Percentiles rank a stretch among this genome's conserved stretches.
Conservation (phyloP, 2,329 filamentous ascomycete species). For the Hypoxylon sp. region DNA sequence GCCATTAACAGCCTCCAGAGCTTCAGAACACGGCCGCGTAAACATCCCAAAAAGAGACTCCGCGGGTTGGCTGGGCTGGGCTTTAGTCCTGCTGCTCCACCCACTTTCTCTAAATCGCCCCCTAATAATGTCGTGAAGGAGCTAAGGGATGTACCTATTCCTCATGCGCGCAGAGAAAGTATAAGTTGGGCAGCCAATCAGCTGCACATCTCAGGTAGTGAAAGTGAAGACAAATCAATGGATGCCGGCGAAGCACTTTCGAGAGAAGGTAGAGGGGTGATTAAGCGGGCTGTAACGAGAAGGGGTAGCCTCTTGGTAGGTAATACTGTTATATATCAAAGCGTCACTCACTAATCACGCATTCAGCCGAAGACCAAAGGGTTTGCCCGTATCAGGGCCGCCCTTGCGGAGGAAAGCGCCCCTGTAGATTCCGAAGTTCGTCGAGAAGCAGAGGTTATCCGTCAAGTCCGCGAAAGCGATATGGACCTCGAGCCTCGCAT, state of each 20-base stretch:
- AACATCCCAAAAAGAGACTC: conserved; percentile 71
- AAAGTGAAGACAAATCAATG: conserved; percentile 79
- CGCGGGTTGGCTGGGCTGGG: conserved; percentile 66
- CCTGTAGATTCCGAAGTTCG: conserved; percentile 91
- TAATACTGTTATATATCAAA: conserved; percentile 35
- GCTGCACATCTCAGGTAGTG: conserved; percentile 84
- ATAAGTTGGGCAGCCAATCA: conserved; percentile 93
- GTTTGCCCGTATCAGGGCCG: conserved; percentile 92
- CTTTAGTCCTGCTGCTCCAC: conserved; percentile 62
- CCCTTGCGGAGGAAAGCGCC: conserved; percentile 87
- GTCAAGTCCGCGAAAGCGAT: conserved; percentile 93
- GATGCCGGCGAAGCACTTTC: conserved; percentile 63
- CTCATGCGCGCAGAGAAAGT: conserved; percentile 82
- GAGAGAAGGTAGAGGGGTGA: conserved; percentile 77
- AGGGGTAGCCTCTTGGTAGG: conserved; percentile 89
- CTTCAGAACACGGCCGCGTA: conserved; percentile 82
- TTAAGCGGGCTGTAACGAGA: conserved; percentile 85
- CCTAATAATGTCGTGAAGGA: conserved; percentile 64
- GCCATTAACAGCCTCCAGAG: conserved; percentile 84
- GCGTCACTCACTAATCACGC: conserved; percentile 50
- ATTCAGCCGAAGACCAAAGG: conserved; percentile 92
- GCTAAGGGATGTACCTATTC: conserved; percentile 56
- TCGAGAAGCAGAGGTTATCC: conserved; percentile 94
- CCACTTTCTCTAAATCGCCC: conserved; percentile 78
- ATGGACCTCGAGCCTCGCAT: conserved; percentile 69